phyloP scores from a whole-genome alignment of 1,284 basidiomycete species.

The Puccinia triticina region DNA sequence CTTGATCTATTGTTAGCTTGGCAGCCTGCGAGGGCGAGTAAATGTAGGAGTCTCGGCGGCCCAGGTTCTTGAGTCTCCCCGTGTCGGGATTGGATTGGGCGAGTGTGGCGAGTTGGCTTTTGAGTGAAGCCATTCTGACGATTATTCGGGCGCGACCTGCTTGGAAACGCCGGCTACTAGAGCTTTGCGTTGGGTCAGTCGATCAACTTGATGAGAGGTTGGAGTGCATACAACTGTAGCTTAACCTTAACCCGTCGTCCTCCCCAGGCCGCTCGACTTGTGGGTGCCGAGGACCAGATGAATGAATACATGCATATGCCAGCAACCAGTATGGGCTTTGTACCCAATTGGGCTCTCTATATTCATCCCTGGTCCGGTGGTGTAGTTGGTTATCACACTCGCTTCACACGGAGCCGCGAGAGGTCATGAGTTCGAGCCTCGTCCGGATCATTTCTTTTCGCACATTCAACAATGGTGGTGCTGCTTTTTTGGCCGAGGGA shows the following conservation, averaged over 20 bases:
- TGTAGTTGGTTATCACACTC: conserved; percentile 49
- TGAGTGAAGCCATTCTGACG: conserved; percentile 36
- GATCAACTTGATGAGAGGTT: too few relatives aligned
- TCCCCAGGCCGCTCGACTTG: conserved; percentile 7
- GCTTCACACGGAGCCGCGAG: conserved; percentile 32
- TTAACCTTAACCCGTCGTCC: too few relatives aligned
- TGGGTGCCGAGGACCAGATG: neutral
- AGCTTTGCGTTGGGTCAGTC: too few relatives aligned
- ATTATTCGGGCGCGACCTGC: neutral
- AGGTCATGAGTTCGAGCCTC: conserved; percentile 51
- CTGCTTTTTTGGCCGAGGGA: too few relatives aligned
- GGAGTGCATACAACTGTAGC: too few relatives aligned
- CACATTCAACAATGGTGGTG: too few relatives aligned
- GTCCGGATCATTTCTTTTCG: conserved; percentile 26
- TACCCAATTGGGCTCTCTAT: too few relatives aligned
- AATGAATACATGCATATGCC: neutral
- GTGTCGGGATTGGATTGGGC: conserved; percentile 45
- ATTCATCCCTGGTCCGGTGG: conserved; percentile 24
- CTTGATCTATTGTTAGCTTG: conserved; percentile 80
- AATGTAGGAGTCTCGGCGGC: conserved; percentile 68
- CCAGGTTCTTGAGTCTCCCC: conserved; percentile 15
- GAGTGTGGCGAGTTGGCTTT: conserved; percentile 36
- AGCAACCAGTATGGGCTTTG: too few relatives aligned
- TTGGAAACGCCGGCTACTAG: neutral
- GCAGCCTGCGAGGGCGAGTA: conserved; percentile 80